Percentiles rank a stretch among this genome's conserved stretches.
Evolutionary conservation across 2,329 filamentous ascomycete species (phyloP).

Genomic region (Paramyrothecium sp.): DNA sequence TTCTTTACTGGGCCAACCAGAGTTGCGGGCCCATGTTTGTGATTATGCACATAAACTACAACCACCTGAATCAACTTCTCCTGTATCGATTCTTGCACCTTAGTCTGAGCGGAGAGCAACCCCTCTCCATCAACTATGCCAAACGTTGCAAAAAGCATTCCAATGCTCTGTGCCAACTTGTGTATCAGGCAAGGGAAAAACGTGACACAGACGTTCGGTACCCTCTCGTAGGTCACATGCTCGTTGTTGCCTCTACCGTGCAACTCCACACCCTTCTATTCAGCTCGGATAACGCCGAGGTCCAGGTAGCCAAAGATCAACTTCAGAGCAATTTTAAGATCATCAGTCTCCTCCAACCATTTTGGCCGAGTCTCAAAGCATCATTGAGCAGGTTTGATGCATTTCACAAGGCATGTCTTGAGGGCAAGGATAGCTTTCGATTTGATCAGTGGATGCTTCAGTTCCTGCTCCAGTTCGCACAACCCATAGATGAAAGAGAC

Average conservation of each 20-base stretch:
- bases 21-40: conserved; percentile 42
- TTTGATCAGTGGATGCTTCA: conserved; percentile 10
- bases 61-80: conserved; percentile 44
- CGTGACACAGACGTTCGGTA: conserved; percentile 39
- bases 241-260: conserved; percentile 44
- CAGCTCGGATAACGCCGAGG: conserved; percentile 29
- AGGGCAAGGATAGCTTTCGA: conserved; percentile 5
- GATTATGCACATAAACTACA: conserved; percentile 43
- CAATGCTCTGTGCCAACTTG: conserved; percentile 34
- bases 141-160: conserved; percentile 38
- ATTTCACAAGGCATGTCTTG: conserved; percentile 11
- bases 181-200: conserved; percentile 34
- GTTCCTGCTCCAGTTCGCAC: conserved; percentile 4
- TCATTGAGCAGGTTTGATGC: conserved; percentile 5
- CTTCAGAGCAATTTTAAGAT: conserved; percentile 44
- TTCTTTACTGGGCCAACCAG: conserved; percentile 30
- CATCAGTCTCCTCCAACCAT: conserved; percentile 34
- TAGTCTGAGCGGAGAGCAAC: conserved; percentile 19
- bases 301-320: conserved; percentile 28
- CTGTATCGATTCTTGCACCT: conserved; percentile 42
- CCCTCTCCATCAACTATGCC: conserved; percentile 24
- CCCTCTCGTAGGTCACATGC: conserved; percentile 42
- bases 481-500: background rate
- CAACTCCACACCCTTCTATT: conserved; percentile 46
- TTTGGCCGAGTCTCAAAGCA: conserved; percentile 30